These are phyloP conservation scores for Abortiporus biennis DNA, from an alignment of 1,284 basidiomycete genomes.

Conservation along the genomic window DNA sequence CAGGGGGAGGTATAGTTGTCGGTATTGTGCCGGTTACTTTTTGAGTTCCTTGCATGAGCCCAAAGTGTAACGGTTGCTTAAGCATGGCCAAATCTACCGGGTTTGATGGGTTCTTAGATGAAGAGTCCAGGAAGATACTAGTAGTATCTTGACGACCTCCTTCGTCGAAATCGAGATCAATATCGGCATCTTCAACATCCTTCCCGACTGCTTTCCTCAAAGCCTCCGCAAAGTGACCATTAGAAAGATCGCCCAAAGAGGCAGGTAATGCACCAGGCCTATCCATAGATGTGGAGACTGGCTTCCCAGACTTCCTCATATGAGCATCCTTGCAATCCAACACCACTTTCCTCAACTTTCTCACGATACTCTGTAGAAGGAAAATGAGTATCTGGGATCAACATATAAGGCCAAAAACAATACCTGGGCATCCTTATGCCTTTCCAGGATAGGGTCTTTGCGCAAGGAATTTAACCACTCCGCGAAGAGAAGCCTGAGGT, in stretches of 20 bases:
- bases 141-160: not conserved
- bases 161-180: conserved; percentile 63
- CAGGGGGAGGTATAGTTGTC: conserved; percentile 17
- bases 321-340: conserved; percentile 72
- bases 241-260: conserved; percentile 19
- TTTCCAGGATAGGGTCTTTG: conserved; percentile 60
- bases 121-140: not conserved
- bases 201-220: conserved; percentile 33
- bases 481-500: conserved; percentile 64
- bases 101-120: conserved; percentile 11
- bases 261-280: conserved; percentile 3
- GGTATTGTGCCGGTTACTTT: no score
- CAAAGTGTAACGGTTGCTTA: conserved; percentile 41
- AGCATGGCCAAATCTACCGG: conserved; percentile 24
- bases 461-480: conserved; percentile 76
- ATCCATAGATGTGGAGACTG: no score
- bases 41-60: conserved; percentile 29
- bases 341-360: conserved; percentile 74
- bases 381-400: conserved; percentile 3
- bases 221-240: conserved; percentile 48
- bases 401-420: not conserved
- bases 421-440: conserved; percentile 64
- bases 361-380: conserved; percentile 57
- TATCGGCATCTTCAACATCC: conserved; percentile 59
- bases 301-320: conserved; percentile 24